Percentiles rank a stretch among this genome's conserved stretches.
These are phyloP conservation scores for Verticillium albo-atrum DNA, from an alignment of 2,329 filamentous ascomycete genomes.

Conservation along the genomic window DNA sequence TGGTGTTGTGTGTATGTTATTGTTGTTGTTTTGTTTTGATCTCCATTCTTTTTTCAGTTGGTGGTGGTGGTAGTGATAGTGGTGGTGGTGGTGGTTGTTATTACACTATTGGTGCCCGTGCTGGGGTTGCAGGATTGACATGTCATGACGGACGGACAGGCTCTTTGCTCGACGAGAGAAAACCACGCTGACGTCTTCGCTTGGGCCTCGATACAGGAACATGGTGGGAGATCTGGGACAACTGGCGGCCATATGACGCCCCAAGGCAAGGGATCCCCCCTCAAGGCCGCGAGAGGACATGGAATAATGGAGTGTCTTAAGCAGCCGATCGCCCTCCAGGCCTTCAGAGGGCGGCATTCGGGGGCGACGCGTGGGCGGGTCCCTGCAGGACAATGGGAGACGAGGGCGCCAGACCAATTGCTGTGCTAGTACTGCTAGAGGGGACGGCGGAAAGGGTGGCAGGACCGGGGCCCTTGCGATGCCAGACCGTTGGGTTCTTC, in stretches of 20 bases:
- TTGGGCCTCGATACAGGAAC: neutral
- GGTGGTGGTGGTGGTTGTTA: neutral
- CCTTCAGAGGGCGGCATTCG: neutral
- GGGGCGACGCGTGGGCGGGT: neutral
- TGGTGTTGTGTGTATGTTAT: neutral
- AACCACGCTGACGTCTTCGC: neutral
- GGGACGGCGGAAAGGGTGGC: neutral
- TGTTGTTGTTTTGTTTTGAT: constrained; percentile 1
- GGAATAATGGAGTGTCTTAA: neutral
- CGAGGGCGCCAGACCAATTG: neutral
- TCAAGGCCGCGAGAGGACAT: neutral
- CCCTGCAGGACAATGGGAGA: neutral
- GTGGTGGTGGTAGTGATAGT: neutral
- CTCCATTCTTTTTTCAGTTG: neutral
- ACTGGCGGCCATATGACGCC: neutral
- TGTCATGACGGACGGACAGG: neutral
- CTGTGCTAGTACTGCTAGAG: neutral
- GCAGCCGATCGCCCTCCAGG: neutral
- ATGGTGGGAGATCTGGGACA: neutral
- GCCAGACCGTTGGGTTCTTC: constrained; percentile 2
- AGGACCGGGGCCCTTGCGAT: neutral
- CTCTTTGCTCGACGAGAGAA: neutral
- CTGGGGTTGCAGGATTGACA: neutral
- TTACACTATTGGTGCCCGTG: neutral
- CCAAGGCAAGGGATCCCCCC: neutral